phyloP scores from a whole-genome alignment of 1,139 yeast genomes.

The Zygoascus hellenicus region DNA sequence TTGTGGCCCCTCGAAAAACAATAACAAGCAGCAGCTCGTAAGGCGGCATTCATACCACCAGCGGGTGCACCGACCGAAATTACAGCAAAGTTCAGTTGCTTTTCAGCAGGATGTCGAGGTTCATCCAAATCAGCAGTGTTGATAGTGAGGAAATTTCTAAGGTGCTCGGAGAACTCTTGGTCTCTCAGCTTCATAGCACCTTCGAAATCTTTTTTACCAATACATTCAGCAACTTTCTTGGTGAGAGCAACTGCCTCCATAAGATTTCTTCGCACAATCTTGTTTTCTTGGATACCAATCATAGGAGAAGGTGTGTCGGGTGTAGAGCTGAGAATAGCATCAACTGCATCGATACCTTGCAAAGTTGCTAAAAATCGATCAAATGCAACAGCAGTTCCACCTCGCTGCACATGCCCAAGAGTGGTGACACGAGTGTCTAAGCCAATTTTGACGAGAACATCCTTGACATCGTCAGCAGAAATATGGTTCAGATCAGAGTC shows the following conservation, averaged over 20 bases:
- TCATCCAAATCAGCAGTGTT: slow-evolving; percentile 63
- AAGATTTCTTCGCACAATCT: slow-evolving; percentile 74
- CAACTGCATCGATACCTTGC: slow-evolving; percentile 97
- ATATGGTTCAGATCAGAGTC: slow-evolving; percentile 78
- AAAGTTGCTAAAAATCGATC: slow-evolving; percentile 87
- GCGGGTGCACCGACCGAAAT: slow-evolving; percentile 96
- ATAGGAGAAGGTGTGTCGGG: slow-evolving; percentile 93
- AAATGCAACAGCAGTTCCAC: slow-evolving; percentile 94
- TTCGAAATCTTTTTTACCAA: slow-evolving; percentile 69
- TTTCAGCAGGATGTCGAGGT: slow-evolving; percentile 37
- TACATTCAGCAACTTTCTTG: slow-evolving; percentile 80
- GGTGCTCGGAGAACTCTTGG: slow-evolving; percentile 76
- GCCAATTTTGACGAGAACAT: slow-evolving; percentile 74
- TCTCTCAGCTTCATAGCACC: slow-evolving; percentile 85
- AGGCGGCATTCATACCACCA: slow-evolving; percentile 91
- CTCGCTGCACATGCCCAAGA: slow-evolving; percentile 96
- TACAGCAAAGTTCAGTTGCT: slow-evolving; percentile 63
- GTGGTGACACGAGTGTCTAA: slow-evolving; percentile 93
- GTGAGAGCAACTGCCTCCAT: slow-evolving; percentile 87
- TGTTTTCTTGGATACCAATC: slow-evolving; percentile 85
- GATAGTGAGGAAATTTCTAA: slow-evolving; percentile 62
- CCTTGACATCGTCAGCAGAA: slow-evolving; percentile 69
- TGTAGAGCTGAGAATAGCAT: slow-evolving; percentile 81
- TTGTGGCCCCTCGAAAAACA: slow-evolving; percentile 88
- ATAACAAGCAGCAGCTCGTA: slow-evolving; percentile 85